A percentile compares a stretch with the other conserved stretches of the same genome.
phyloP scores from a whole-genome alignment of 805 yeast genomes.

The Ascoidea rubescens region DNA sequence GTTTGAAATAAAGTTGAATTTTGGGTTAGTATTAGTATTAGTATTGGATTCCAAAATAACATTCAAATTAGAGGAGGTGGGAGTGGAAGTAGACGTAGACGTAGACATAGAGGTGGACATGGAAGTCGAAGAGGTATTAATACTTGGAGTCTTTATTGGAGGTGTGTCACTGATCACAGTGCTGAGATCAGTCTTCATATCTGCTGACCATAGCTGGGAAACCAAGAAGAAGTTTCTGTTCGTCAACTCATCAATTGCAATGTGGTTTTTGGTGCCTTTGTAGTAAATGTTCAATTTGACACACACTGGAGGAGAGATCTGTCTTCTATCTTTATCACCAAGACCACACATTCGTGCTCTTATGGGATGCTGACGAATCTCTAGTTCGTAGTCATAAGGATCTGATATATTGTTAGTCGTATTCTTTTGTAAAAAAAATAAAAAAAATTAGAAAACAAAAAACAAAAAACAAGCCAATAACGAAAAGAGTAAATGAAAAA shows the following conservation, averaged over 20 bases:
- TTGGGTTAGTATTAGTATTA: too few relatives aligned
- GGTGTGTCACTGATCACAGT: slow-evolving; percentile 1
- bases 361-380: slow-evolving; percentile 24
- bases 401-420: too few relatives aligned
- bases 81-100: background rate
- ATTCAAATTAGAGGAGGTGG: background rate
- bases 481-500: too few relatives aligned
- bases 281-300: slow-evolving; percentile 10
- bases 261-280: slow-evolving; percentile 11
- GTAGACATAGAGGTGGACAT: background rate
- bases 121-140: background rate
- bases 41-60: too few relatives aligned
- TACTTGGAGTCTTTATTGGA: background rate
- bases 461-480: too few relatives aligned
- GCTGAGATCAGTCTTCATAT: slow-evolving; percentile 13
- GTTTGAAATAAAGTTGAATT: slow-evolving; percentile 5
- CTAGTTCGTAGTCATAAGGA: slow-evolving; percentile 11
- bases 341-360: slow-evolving; percentile 30
- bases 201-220: slow-evolving; percentile 24
- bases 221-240: slow-evolving; percentile 18
- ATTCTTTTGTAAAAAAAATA: background rate
- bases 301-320: slow-evolving; percentile 17
- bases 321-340: slow-evolving; percentile 22
- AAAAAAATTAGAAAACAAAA: background rate
- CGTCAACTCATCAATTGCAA: slow-evolving; percentile 16